Base-by-base conservation (phyloP, 1,139 yeast species). In the Nadsonia starkeyi-henricii region DNA sequence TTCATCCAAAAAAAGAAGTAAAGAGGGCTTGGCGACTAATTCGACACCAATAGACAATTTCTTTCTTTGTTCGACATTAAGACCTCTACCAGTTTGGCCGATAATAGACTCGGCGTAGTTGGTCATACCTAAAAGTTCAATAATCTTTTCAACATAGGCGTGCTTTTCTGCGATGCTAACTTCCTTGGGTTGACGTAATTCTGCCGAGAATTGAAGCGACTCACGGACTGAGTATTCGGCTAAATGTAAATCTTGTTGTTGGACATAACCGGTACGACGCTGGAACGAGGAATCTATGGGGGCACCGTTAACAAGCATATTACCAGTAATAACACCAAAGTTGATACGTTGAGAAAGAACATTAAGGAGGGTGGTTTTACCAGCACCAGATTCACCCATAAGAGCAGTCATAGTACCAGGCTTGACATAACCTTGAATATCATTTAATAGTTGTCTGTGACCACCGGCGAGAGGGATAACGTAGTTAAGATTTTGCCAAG, bases 371-470 rank as follows among this genome's bases (percentile, higher is more conserved):
- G 82, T 78, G 1, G 83, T 78, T 60, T 77, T 77, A 58, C 82
- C 82, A 43, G 81, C 81, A 56, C 82, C 82, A 23, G 81, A 77
- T 55, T 74, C 80, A 53, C 83, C 83, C 81, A 78, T 77, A 41
- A 78, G 59, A 20, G 78, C 79, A 46, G 78, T 74, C 66, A 75
- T 64, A 37, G 77, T 73, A 55, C 82, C 82, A 21, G 81, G 81
- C 52, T 73, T 71, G 55, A 77, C 77, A 60, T 71, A 79, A 46
- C 85, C 85, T 55, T 77, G 77, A 43, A 79, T 75, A 55, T 71
- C 68, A 51, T 75, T 71, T 54, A 79, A 64, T 48, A 76, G 62
- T 55, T 69, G 67, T 58, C 74, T 65, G 9, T 54, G 49, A 37
- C 71, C 68, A 58, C 75, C 73, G 55, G 69, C 70, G 48, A 72